Base-by-base conservation (phyloP, 2,329 filamentous ascomycete genomes). In the Dactylellina cionopaga region DNA sequence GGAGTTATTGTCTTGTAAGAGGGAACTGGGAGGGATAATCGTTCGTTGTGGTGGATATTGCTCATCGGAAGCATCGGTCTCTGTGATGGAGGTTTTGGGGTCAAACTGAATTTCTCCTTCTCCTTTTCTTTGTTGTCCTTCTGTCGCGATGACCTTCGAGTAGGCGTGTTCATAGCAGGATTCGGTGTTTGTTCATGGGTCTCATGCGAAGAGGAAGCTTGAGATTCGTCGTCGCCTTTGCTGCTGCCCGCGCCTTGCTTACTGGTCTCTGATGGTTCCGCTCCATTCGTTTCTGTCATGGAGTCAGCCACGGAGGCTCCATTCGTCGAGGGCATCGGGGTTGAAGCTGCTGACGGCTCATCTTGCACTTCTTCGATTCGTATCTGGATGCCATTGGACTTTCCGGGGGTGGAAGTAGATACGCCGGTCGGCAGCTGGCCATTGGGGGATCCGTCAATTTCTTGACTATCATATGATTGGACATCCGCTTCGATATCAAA, bases 401-500 rank as follows among this genome's bases (percentile, higher is more conserved):
- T 72, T 31, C 68, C 68, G 22, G 59, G 44, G 13, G 33, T 65
- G 13, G 39, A 41, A 49, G 41, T 10, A 10, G 59, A 37, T 15
- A 52, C 11, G 37, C 59, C 46, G 37, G 49, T 54, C 37, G 68
- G 59, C n/a, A 72, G 37, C 17, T 66, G 62, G 15, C 62, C 62
- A 44, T 51, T 66, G n/a, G 59, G 68, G 1, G 52, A 33, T 13
- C 92, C 92, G 79, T 98, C 94, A 5, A 98, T 89, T 75, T 96
- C 91, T 74, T 95, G 89, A 1, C 92, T 89, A 51, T 86, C 88
- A 78, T 93, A 93, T 1, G 96, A 84, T 76, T 90, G 87, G 75
- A 97, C 90, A 2, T 86, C 87, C 10, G 86, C 86, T 64, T 96
- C 92, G 51, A 97, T 92, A 81, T 98, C 93, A 56, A 99, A 86